Evolutionary conservation across 768 basidiomycete species (phyloP).

Genomic region (Collybia sordida): DNA sequence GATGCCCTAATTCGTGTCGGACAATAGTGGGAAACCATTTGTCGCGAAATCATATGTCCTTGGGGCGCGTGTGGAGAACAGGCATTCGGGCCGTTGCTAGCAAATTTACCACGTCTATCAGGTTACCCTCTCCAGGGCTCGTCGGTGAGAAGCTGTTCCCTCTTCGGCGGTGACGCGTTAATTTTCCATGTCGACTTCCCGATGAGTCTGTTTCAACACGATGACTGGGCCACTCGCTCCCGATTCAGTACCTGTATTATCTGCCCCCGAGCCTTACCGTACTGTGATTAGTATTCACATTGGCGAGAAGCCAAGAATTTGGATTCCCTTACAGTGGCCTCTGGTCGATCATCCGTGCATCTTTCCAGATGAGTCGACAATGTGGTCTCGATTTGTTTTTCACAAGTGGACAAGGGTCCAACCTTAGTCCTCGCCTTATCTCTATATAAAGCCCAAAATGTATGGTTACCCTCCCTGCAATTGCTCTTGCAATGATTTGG

Average conservation of each 20-base stretch:
- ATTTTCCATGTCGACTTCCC: neutral
- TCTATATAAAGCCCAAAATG: constrained; percentile 14
- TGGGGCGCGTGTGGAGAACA: neutral
- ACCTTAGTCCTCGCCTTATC: neutral
- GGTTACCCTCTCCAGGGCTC: neutral
- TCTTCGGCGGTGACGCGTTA: neutral
- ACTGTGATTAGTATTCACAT: neutral
- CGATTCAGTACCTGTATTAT: neutral
- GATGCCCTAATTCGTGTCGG: neutral
- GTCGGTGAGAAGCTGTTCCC: neutral
- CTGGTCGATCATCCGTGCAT: neutral
- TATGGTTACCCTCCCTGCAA: neutral
- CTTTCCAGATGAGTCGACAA: neutral
- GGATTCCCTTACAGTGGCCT: neutral
- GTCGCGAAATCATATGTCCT: constrained; percentile 2
- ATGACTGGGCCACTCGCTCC: neutral
- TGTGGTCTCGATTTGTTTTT: neutral
- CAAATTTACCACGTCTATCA: neutral
- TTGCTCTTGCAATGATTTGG: constrained; percentile 11
- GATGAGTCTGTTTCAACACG: neutral
- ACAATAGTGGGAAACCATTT: neutral
- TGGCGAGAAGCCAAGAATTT: neutral
- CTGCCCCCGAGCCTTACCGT: neutral
- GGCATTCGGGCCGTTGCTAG: neutral
- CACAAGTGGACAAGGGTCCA: neutral